A percentile compares a stretch with the other conserved stretches of the same genome.
phyloP scores from a whole-genome alignment of 2,329 filamentous ascomycete genomes.

The Ascochyta clinopodiicola region DNA sequence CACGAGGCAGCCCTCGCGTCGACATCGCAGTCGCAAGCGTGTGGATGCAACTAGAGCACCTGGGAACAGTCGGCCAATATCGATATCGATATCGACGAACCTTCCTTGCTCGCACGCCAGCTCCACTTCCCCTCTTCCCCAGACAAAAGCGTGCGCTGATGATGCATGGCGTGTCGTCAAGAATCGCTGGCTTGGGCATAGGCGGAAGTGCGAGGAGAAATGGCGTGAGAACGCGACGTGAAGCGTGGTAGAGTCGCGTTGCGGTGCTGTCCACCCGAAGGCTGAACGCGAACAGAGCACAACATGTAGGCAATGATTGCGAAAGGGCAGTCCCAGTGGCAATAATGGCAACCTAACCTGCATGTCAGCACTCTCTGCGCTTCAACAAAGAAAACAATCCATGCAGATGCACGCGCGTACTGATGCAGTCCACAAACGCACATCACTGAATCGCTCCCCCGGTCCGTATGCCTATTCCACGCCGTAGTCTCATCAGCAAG shows the following conservation, averaged over 20 bases:
- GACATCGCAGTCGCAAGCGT: background rate
- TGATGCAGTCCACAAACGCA: background rate
- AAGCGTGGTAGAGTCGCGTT: slow-evolving; percentile 14
- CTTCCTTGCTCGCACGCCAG: slow-evolving; percentile 5
- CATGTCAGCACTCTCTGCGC: background rate
- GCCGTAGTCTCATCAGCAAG: background rate
- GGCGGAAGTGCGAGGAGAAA: background rate
- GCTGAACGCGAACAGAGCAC: slow-evolving; percentile 1
- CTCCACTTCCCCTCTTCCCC: slow-evolving; percentile 16
- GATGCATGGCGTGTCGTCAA: slow-evolving; percentile 4
- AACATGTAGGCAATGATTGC: background rate
- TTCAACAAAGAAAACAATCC: slow-evolving; percentile 1
- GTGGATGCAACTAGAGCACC: background rate
- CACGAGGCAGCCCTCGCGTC: slow-evolving; percentile 6
- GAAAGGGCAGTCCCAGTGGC: slow-evolving; percentile 4
- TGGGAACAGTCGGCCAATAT: slow-evolving; percentile 1
- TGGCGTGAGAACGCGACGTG: slow-evolving; percentile 4
- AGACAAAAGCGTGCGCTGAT: slow-evolving; percentile 14
- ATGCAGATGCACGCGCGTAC: slow-evolving; percentile 1
- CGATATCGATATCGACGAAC: slow-evolving; percentile 5
- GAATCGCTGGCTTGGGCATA: slow-evolving; percentile 7
- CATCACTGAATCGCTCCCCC: slow-evolving; percentile 2
- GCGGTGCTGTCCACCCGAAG: background rate
- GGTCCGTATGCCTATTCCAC: slow-evolving; percentile 3
- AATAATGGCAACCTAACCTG: background rate